phyloP scores from a whole-genome alignment of 73 alveolate species.

The Paramecium sexaurelia region DNA sequence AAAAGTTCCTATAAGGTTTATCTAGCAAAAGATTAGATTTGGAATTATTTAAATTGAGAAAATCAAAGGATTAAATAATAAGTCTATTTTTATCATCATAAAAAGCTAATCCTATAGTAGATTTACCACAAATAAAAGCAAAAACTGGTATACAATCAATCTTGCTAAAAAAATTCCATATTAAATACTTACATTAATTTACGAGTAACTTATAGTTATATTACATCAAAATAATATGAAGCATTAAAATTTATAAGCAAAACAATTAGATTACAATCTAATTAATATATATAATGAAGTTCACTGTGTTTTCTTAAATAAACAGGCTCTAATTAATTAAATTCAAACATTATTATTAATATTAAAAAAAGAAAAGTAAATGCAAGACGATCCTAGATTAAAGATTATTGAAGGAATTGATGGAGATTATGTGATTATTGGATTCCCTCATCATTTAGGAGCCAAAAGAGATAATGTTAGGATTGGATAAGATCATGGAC shows the following conservation, averaged over 20 bases:
- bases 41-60: background rate
- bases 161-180: background rate
- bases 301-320: background rate
- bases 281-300: background rate
- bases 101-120: background rate
- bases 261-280: background rate
- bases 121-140: background rate
- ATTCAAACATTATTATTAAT: background rate
- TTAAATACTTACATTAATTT: background rate
- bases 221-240: background rate
- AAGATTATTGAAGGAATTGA: slow-evolving; percentile 65
- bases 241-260: background rate
- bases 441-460: slow-evolving; percentile 73
- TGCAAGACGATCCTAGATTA: slow-evolving; percentile 54
- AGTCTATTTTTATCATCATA: background rate
- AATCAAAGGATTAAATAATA: background rate
- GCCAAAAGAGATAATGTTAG: slow-evolving; percentile 67
- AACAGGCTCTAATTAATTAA: background rate
- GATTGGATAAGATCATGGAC: slow-evolving; percentile 73
- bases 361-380: background rate
- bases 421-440: slow-evolving; percentile 71
- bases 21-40: background rate
- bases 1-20: background rate
- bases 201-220: background rate
- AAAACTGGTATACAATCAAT: background rate